phyloP scores from a whole-genome alignment of 148 eudicot genomes.

The Simmondsia chinensis region DNA sequence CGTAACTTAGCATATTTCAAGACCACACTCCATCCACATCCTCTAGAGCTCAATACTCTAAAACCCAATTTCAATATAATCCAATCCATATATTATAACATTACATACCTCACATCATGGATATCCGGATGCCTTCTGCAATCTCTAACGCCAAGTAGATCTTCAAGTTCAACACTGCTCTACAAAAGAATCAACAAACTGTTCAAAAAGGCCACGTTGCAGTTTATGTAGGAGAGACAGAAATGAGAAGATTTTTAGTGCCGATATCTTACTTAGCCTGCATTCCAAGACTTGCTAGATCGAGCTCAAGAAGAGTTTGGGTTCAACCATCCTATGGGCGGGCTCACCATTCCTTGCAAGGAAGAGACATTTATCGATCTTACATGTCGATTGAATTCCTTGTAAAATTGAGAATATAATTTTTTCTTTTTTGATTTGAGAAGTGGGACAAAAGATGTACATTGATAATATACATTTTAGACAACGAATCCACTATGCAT shows the following conservation, averaged over 20 bases:
- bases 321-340: constrained; percentile 41
- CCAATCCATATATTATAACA: too few relatives aligned
- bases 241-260: constrained; percentile 33
- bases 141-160: constrained; percentile 18
- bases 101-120: too few relatives aligned
- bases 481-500: too few relatives aligned
- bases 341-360: constrained; percentile 42
- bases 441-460: too few relatives aligned
- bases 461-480: too few relatives aligned
- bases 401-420: too few relatives aligned
- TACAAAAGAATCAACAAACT: constrained; percentile 3
- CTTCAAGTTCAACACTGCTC: constrained; percentile 3
- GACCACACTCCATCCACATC: too few relatives aligned
- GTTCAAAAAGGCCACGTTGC: constrained; percentile 43
- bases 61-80: too few relatives aligned
- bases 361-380: constrained; percentile 31
- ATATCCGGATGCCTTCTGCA: constrained; percentile 12
- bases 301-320: constrained; percentile 47
- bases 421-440: too few relatives aligned
- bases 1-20: too few relatives aligned
- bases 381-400: neutral
- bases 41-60: too few relatives aligned
- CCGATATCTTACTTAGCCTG: constrained; percentile 40
- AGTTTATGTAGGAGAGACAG: constrained; percentile 37
- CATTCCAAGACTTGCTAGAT: constrained; percentile 28